phyloP scores from a whole-genome alignment of 176 grass and related monocot genomes.

The Otatea glauca region DNA sequence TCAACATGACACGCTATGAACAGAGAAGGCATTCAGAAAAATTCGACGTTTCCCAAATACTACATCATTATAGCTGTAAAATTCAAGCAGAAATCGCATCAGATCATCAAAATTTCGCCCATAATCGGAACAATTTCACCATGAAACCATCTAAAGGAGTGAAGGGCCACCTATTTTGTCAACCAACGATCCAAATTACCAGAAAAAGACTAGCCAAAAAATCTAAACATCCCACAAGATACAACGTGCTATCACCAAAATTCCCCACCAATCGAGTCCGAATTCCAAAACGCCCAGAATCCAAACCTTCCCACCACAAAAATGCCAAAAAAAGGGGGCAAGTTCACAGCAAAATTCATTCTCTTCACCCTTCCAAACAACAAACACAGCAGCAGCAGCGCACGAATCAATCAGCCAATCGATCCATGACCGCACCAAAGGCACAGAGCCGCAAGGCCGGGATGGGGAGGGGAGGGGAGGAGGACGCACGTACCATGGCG shows the following conservation, averaged over 20 bases:
- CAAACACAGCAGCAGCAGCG: not conserved
- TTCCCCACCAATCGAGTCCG: not conserved
- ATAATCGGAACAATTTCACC: not conserved
- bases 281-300: not conserved
- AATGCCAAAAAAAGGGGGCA: not conserved
- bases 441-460: not conserved
- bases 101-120: not conserved
- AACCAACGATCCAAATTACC: not conserved
- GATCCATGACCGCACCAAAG: not conserved
- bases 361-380: not conserved
- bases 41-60: not conserved
- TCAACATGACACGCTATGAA: not conserved
- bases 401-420: not conserved
- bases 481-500: conserved; percentile 53
- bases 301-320: not conserved
- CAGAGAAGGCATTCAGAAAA: not conserved
- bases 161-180: not conserved
- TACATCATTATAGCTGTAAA: not conserved
- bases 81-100: not conserved
- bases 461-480: no score
- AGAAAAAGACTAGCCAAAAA: not conserved
- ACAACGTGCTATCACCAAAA: not conserved
- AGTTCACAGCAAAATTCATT: conserved; percentile 6
- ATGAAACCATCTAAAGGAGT: not conserved
- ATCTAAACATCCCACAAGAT: not conserved